These are phyloP conservation scores for Clathrospora elynae DNA, from an alignment of 2,329 filamentous ascomycete species.

Conservation along the genomic window DNA sequence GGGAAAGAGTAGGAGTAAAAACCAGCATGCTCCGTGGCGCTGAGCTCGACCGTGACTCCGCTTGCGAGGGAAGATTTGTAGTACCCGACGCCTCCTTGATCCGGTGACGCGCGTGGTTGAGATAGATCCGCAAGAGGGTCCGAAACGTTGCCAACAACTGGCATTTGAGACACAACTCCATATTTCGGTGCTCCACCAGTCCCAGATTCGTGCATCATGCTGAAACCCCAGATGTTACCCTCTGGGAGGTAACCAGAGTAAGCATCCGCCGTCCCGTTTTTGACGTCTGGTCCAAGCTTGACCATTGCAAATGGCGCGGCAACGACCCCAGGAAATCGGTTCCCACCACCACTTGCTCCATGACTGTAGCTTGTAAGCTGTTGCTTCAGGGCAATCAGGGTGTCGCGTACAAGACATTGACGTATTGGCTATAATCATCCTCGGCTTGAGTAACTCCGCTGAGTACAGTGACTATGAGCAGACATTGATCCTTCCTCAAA, in stretches of 20 bases:
- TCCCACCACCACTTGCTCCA: conserved; percentile 40
- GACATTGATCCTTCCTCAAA: neutral
- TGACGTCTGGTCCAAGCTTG: conserved; percentile 46
- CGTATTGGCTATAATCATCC: conserved; percentile 39
- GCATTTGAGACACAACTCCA: conserved; percentile 46
- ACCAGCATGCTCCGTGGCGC: conserved; percentile 62
- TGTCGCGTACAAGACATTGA: conserved; percentile 43
- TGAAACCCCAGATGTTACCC: conserved; percentile 44
- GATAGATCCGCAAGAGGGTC: conserved; percentile 63
- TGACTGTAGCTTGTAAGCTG: conserved; percentile 10
- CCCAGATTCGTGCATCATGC: conserved; percentile 45
- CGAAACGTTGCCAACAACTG: conserved; percentile 31
- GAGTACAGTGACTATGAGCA: neutral
- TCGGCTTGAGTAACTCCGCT: neutral
- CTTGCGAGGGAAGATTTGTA: conserved; percentile 62
- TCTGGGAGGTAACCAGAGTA: conserved; percentile 44
- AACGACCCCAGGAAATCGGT: conserved; percentile 46
- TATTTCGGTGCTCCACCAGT: conserved; percentile 46
- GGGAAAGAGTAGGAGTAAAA: conserved; percentile 66
- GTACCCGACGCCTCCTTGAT: conserved; percentile 64
- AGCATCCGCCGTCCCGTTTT: conserved; percentile 38
- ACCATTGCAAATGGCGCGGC: conserved; percentile 47
- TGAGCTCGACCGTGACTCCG: conserved; percentile 63
- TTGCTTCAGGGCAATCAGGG: neutral
- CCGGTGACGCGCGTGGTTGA: conserved; percentile 56